Conservation (phyloP, 2,329 filamentous ascomycete species). For the Alternaria ventricosa region DNA sequence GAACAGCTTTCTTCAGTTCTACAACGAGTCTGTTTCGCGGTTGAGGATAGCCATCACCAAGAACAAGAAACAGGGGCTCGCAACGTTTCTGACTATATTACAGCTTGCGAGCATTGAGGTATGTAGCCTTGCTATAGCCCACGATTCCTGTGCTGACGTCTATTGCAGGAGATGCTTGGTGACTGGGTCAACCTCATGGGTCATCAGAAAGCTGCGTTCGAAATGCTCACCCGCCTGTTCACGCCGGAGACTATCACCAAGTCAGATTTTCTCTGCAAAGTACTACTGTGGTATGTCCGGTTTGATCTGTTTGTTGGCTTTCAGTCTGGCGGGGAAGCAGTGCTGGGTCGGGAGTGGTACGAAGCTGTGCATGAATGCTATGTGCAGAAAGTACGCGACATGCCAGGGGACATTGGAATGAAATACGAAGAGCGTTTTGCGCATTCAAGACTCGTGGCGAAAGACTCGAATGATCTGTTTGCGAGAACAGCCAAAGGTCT, state of each 20-base stretch:
- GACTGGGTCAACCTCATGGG: constrained; percentile 95
- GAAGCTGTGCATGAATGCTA: constrained; percentile 68
- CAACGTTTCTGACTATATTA: constrained; percentile 83
- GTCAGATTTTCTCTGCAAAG: constrained; percentile 72
- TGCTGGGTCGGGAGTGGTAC: constrained; percentile 82
- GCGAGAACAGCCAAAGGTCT: constrained; percentile 69
- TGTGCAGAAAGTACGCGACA: constrained; percentile 61
- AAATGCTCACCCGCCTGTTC: constrained; percentile 79
- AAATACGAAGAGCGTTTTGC: constrained; percentile 72
- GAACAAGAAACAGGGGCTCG: constrained; percentile 72
- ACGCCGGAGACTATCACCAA: constrained; percentile 76
- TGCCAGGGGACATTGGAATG: constrained; percentile 69
- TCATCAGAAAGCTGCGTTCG: constrained; percentile 87
- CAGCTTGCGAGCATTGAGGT: constrained; percentile 95
- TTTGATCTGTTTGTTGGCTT: constrained; percentile 87
- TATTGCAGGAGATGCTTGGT: constrained; percentile 81
- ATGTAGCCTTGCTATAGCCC: constrained; percentile 33
- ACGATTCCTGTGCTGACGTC: constrained; percentile 10
- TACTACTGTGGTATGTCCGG: constrained; percentile 87
- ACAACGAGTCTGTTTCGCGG: constrained; percentile 83
- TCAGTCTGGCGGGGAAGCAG: constrained; percentile 78
- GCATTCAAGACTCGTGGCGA: constrained; percentile 73
- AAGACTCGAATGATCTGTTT: constrained; percentile 81
- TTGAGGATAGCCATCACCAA: constrained; percentile 74
- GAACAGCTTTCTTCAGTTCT: constrained; percentile 83